Percentiles rank a stretch among this genome's conserved stretches.
Evolutionary conservation across 192 early-diverging fungal genomes (phyloP).

Genomic region (Coemansia sp.): DNA sequence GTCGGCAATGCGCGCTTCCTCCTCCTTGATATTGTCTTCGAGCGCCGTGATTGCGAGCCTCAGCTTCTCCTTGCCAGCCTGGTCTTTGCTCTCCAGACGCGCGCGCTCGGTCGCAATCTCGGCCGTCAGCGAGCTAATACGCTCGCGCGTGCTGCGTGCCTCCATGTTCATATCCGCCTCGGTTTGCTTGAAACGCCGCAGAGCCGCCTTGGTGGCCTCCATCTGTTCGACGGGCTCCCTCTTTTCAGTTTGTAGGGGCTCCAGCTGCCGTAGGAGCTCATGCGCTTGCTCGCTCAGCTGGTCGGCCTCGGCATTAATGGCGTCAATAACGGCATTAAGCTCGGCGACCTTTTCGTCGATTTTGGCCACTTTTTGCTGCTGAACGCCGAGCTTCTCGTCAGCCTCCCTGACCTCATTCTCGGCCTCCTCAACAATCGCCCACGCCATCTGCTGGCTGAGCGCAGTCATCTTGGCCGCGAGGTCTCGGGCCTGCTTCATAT

Average conservation of each 20-base stretch:
- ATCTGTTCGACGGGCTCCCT: constrained; percentile 13
- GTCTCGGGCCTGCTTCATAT: constrained; percentile 63
- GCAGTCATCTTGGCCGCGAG: constrained; percentile 56
- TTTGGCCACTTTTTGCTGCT: constrained; percentile 24
- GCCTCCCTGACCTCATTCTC: constrained; percentile 49
- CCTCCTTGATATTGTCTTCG: constrained; percentile 25
- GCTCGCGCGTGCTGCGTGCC: constrained; percentile 45
- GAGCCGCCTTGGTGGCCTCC: constrained; percentile 14
- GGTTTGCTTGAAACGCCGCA: constrained; percentile 40
- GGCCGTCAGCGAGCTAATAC: constrained; percentile 21
- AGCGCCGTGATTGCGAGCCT: constrained; percentile 14
- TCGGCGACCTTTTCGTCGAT: constrained; percentile 57
- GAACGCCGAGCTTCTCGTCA: constrained; percentile 31
- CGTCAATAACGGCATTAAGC: constrained; percentile 47
- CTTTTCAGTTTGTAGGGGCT: constrained; percentile 27
- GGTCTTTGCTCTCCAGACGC: constrained; percentile 37
- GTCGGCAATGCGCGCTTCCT: constrained; percentile 28
- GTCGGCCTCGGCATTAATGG: constrained; percentile 45
- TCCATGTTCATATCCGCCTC: constrained; percentile 52
- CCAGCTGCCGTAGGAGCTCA: constrained; percentile 19
- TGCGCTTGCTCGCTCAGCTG: constrained; percentile 31
- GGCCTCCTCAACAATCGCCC: constrained; percentile 63
- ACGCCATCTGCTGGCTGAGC: constrained; percentile 72
- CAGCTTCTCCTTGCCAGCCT: constrained; percentile 24
- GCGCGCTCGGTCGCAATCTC: constrained; percentile 37